Base-by-base conservation (phyloP, 2,329 filamentous ascomycete genomes). In the Neonectria faginata region DNA sequence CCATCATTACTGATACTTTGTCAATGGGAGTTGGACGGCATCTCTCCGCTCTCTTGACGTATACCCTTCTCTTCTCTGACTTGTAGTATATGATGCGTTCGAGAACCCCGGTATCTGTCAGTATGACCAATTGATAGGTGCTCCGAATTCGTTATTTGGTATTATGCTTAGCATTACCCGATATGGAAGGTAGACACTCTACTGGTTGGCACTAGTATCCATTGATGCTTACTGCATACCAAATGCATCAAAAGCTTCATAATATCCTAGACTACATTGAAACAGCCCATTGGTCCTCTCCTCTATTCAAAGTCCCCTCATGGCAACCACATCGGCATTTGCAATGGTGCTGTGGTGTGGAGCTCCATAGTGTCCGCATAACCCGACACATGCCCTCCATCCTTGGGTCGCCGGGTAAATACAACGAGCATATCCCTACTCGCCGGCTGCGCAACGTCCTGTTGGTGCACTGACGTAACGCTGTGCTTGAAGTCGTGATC, bases 401-500 rank as follows among this genome's bases (percentile, higher is more conserved):
- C 42, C 42, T 67, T 68, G 1, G 72, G 72, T 50, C 70, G 65
- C n/a, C 72, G 60, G n/a, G 70, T 74, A 50, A 73, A 73, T 11
- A 74, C 69, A n/a, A 74, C 67, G 3, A 74, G 62, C 72, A 74
- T 74, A 36, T 74, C 72, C 57, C 72, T 57, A 20, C 61, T 72
- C 4, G 72, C 57, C 3, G 64, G 59, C 54, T 62, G 33, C 12
- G 57, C 31, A 9, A 44, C 42, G 39, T 74, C 72, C 27, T 60
- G 18, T 36, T 68, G 65, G 55, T 72, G 57, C 25, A 74, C 60
- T 10, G 71, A 62, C 16, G 71, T 67, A 25, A 73, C 63, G 47
- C 70, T 72, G 57, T 74, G 72, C 65, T 74, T 74, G 59, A 62
- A 62, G n/a, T 74, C 71, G 64, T 72, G 67, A 56, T 74, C 72